These are phyloP conservation scores for Athelia psychrophila DNA, from an alignment of 1,284 basidiomycete genomes.

Conservation along the genomic window DNA sequence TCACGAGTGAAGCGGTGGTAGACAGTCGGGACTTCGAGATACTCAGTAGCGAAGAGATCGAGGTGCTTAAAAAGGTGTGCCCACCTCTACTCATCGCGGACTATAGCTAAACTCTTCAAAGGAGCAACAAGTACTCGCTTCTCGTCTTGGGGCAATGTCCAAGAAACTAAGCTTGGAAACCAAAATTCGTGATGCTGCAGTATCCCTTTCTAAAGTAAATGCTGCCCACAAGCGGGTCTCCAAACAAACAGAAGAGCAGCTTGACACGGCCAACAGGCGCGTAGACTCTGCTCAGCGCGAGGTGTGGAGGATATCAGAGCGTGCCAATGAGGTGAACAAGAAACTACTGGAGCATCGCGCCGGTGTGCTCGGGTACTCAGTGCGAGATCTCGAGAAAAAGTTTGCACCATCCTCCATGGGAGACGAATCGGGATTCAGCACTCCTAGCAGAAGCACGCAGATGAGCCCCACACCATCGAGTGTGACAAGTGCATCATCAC, in stretches of 20 bases:
- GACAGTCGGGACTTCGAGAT: conserved; percentile 77
- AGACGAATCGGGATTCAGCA: conserved; percentile 51
- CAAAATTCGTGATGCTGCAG: conserved; percentile 78
- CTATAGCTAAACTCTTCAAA: conserved; percentile 23
- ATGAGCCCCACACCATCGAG: conserved; percentile 52
- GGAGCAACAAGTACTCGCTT: conserved; percentile 68
- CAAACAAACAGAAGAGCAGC: conserved; percentile 68
- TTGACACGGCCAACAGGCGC: conserved; percentile 64
- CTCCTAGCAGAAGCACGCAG: conserved; percentile 46
- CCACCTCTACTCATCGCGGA: conserved; percentile 2
- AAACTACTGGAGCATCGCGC: conserved; percentile 74
- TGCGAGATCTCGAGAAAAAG: conserved; percentile 67
- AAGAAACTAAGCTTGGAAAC: conserved; percentile 74
- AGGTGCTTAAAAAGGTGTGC: conserved; percentile 82
- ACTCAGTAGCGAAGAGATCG: conserved; percentile 82
- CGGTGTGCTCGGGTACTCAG: conserved; percentile 69
- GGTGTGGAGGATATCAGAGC: conserved; percentile 60
- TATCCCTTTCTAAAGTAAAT: conserved; percentile 68
- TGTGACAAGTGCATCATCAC: conserved; percentile 39
- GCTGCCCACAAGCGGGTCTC: conserved; percentile 54
- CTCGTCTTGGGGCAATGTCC: conserved; percentile 57
- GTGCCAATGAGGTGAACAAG: conserved; percentile 55
- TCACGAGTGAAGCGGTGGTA: conserved; percentile 85
- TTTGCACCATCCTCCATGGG: conserved; percentile 23
- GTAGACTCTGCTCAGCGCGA: conserved; percentile 70